Percentiles rank a stretch among this genome's conserved stretches.
These are phyloP conservation scores for Persicaria maculosa DNA, from an alignment of 148 eudicot genomes.

Conservation along the genomic window DNA sequence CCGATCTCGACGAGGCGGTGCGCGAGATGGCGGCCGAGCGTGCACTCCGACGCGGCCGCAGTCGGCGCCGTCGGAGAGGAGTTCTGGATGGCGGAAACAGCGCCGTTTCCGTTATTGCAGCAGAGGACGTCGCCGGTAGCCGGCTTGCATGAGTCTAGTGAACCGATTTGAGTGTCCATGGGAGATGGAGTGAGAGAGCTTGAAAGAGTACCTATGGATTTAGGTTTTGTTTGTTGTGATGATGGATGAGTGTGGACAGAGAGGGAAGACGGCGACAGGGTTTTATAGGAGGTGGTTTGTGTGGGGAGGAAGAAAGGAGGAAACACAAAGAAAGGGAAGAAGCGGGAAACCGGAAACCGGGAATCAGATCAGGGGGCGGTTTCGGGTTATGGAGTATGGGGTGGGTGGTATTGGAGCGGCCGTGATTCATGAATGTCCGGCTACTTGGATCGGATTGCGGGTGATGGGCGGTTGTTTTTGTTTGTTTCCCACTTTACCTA, in stretches of 20 bases:
- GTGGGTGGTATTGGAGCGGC: no score
- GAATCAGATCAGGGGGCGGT: neutral
- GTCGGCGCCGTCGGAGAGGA: conserved; percentile 21
- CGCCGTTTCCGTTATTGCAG: conserved; percentile 24
- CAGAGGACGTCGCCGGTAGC: conserved; percentile 29
- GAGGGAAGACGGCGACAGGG: neutral
- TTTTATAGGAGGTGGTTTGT: neutral
- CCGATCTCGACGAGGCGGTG: conserved; percentile 69
- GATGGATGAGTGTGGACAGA: neutral
- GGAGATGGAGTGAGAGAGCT: neutral
- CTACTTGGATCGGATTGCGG: no score
- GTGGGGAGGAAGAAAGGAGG: neutral
- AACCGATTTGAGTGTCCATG: conserved; percentile 57
- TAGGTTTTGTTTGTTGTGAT: neutral
- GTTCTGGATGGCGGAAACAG: conserved; percentile 22
- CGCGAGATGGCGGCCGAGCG: conserved; percentile 70
- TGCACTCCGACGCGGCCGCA: conserved; percentile 27
- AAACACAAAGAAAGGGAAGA: neutral
- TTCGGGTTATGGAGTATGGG: neutral
- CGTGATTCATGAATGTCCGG: no score
- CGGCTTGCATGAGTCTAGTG: conserved; percentile 32
- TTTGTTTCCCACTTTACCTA: no score
- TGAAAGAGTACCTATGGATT: neutral
- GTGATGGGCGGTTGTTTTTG: no score
- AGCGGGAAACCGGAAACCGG: neutral